These are phyloP conservation scores for Claviceps quebecensis DNA, from an alignment of 2,329 filamentous ascomycete species.

Conservation along the genomic window DNA sequence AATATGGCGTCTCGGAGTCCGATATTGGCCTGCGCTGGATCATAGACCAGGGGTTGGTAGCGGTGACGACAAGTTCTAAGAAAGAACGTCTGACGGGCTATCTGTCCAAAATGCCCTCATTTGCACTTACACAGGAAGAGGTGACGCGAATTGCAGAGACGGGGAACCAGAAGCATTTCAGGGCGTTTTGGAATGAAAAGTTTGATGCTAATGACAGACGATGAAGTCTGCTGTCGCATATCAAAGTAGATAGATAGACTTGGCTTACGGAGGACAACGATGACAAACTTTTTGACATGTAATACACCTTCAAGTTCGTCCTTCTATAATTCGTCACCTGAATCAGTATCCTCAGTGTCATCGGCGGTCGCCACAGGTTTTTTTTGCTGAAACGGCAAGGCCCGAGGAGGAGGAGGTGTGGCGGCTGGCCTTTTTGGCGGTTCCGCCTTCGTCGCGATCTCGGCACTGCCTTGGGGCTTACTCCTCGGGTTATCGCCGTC, in stretches of 20 bases:
- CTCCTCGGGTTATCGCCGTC: background rate
- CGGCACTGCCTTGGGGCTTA: background rate
- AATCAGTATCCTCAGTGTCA: conserved; percentile 41
- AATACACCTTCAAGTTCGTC: too few species aligned
- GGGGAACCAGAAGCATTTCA: conserved; percentile 46
- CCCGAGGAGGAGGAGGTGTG: conserved; percentile 24
- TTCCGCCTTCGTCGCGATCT: background rate
- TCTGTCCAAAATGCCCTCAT: conserved; percentile 32
- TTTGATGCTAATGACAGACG: conserved; percentile 37
- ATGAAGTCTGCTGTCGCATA: conserved; percentile 7
- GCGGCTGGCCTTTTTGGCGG: conserved; percentile 11
- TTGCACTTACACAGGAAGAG: conserved; percentile 47
- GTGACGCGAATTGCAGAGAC: conserved; percentile 39
- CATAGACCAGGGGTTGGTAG: conserved; percentile 44
- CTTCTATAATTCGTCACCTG: conserved; percentile 38
- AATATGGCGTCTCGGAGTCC: conserved; percentile 42
- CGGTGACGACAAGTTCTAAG: conserved; percentile 45
- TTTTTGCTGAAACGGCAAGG: conserved; percentile 30
- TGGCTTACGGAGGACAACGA: background rate
- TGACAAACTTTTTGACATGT: background rate
- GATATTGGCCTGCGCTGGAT: conserved; percentile 47
- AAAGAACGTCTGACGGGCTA: conserved; percentile 44
- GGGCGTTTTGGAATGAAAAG: conserved; percentile 42
- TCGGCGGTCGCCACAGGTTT: conserved; percentile 18
- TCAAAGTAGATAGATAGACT: background rate